phyloP scores from a whole-genome alignment of 2,329 filamentous ascomycete genomes.

The Neophaeococcomyces aloes region DNA sequence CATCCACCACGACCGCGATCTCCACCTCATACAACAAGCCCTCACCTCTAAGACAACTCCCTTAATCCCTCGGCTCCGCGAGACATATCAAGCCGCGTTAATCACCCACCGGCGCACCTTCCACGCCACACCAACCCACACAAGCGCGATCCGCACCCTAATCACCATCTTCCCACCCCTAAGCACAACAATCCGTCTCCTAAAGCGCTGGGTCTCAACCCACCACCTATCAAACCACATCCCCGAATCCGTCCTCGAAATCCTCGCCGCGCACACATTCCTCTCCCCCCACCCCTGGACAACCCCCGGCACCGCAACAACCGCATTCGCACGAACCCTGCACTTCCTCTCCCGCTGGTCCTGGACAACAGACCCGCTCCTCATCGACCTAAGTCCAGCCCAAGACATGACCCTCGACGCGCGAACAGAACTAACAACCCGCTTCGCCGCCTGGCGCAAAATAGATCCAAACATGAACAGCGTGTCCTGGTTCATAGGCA shows the following conservation, averaged over 20 bases:
- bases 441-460: slow-evolving; percentile 74
- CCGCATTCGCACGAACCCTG: slow-evolving; percentile 72
- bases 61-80: slow-evolving; percentile 53
- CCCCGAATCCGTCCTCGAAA: slow-evolving; percentile 69
- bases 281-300: slow-evolving; percentile 72
- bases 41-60: slow-evolving; percentile 64
- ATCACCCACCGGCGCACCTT: slow-evolving; percentile 62
- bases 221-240: slow-evolving; percentile 74
- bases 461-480: slow-evolving; percentile 83
- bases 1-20: slow-evolving; percentile 81
- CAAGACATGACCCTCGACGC: slow-evolving; percentile 51
- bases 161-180: slow-evolving; percentile 71
- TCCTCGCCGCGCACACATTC: slow-evolving; percentile 69
- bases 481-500: slow-evolving; percentile 69
- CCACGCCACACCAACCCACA: slow-evolving; percentile 63
- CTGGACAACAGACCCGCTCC: slow-evolving; percentile 72
- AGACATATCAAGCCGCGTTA: slow-evolving; percentile 60
- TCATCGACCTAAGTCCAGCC: slow-evolving; percentile 58
- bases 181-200: slow-evolving; percentile 69
- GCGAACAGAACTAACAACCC: slow-evolving; percentile 33
- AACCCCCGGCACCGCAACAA: slow-evolving; percentile 62
- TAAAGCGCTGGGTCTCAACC: slow-evolving; percentile 79
- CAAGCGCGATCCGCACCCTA: slow-evolving; percentile 67
- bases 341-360: slow-evolving; percentile 79
- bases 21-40: slow-evolving; percentile 66